Evolutionary conservation across 805 yeast species (phyloP).

Genomic region (Metschnikowia anglica): DNA sequence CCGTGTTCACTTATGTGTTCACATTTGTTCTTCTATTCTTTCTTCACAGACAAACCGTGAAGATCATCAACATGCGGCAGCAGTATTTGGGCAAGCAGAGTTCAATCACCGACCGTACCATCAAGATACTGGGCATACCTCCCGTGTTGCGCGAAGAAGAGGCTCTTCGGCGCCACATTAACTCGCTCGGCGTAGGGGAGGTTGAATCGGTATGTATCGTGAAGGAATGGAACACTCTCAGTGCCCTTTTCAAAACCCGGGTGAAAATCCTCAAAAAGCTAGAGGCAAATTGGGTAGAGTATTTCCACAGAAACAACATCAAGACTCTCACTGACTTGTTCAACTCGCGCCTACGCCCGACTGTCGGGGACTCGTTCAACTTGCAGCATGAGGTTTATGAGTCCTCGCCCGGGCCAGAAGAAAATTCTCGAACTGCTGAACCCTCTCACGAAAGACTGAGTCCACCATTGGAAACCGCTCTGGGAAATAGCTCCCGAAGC

Average conservation of each 20-base stretch:
- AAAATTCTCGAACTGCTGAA: not conserved
- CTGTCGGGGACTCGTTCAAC: conserved; percentile 29
- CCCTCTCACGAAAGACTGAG: too few relatives aligned
- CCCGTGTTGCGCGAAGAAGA: conserved; percentile 70
- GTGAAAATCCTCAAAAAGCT: conserved; percentile 50
- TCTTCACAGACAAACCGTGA: conserved; percentile 66
- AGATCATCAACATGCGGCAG: conserved; percentile 78
- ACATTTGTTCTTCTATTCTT: conserved; percentile 63
- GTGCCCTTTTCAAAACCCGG: conserved; percentile 62
- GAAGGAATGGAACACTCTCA: conserved; percentile 80
- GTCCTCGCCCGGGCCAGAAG: not conserved
- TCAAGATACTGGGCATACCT: conserved; percentile 86
- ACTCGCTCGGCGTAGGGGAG: conserved; percentile 73
- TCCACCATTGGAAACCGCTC: too few relatives aligned
- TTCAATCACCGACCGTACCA: conserved; percentile 88
- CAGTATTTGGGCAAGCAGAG: conserved; percentile 79
- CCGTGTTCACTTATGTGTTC: conserved; percentile 81
- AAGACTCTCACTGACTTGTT: conserved; percentile 30
- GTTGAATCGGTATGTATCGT: conserved; percentile 78
- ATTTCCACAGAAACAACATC: conserved; percentile 44
- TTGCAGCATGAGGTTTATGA: conserved; percentile 13
- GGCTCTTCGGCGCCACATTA: conserved; percentile 72
- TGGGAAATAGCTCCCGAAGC: not conserved
- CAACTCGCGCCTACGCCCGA: conserved; percentile 27
- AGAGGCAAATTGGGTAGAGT: conserved; percentile 73